Evolutionary conservation across 768 basidiomycete genomes (phyloP).

Genomic region (Suillus tomentosus): DNA sequence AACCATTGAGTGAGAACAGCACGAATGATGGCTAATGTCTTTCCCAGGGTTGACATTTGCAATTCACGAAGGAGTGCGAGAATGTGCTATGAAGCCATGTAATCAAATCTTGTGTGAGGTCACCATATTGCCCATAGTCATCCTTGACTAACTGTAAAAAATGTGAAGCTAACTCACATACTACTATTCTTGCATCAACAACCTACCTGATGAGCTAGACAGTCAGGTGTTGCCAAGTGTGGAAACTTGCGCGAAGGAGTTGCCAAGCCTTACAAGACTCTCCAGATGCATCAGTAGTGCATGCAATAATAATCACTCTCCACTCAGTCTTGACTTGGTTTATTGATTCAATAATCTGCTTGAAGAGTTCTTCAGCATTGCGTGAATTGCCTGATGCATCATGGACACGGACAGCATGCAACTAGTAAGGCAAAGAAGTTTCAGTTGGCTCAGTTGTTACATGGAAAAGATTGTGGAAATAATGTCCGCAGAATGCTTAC

Average conservation of each 20-base stretch:
- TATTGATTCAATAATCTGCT: conserved; percentile 21
- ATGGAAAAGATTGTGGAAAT: background rate
- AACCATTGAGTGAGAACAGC: conserved; percentile 41
- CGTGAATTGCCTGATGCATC: conserved; percentile 36
- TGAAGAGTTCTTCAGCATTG: conserved; percentile 34
- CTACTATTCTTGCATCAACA: background rate
- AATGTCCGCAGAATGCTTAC: too few species aligned
- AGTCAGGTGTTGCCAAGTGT: conserved; percentile 34
- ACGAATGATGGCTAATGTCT: conserved; percentile 24
- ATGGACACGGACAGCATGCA: conserved; percentile 33
- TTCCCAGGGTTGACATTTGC: conserved; percentile 15
- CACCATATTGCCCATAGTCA: conserved; percentile 22
- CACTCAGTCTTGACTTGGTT: conserved; percentile 25
- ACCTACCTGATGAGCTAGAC: conserved; percentile 41
- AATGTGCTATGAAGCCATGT: conserved; percentile 37
- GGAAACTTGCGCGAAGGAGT: conserved; percentile 23
- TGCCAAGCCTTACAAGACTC: conserved; percentile 32
- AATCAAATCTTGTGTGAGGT: conserved; percentile 36
- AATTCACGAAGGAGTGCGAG: conserved; percentile 31
- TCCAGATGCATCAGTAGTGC: conserved; percentile 37
- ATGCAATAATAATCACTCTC: conserved; percentile 26
- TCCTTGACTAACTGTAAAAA: conserved; percentile 30
- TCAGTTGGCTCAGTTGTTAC: background rate
- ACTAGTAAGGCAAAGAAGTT: conserved; percentile 16
- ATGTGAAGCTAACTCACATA: background rate